Base-by-base conservation (phyloP, 495 filamentous ascomycete genomes). In the Xylaria bambusicola region DNA sequence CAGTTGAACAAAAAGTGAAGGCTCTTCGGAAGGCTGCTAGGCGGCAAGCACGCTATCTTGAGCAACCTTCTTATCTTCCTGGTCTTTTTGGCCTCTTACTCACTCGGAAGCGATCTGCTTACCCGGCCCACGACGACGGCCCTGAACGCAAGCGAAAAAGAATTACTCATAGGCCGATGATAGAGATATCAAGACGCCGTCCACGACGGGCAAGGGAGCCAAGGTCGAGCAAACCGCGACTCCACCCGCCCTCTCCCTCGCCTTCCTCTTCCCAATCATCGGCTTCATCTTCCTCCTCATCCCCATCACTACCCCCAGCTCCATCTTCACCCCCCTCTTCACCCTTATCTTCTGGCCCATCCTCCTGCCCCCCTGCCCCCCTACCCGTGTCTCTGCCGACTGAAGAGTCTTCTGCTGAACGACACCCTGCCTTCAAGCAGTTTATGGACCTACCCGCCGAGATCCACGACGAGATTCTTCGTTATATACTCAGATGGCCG, bases 381-480 rank as follows among this genome's bases (percentile, higher is more conserved):
- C n/a, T n/a, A n/a, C n/a, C n/a, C n/a, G n/a, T n/a, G n/a, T n/a
- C n/a, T n/a, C n/a, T n/a, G n/a, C 52, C 52, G 27, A 40, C 23
- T 33, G 26, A 26, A n/a, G 15, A 21, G 10, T 31, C 29, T 8
- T 18, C 41, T 56, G 23, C 10, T 18, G 26, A 36, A 8, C 38
- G 44, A 21, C 10, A 31, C 29, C 40, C 41, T 17, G 41, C 44
- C 15, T 26, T 61, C 44, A 45, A 61, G 15, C n/a, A 9, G 5
- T n/a, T 67, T 7, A 12, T 18, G 7, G 48, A 42, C 0, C 42
- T 78, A 15, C 60, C 76, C 0, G 29, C 36, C 0, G 74, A 78
- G 63, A 52, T 77, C 18, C 69, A 68, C 2, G 66, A 74, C 26
- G 54, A 69, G 52, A 77, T 80, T 6, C 66, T 74, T 5, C 52